Conservation (phyloP, 2,329 filamentous ascomycete genomes). For the Botrytis porri region DNA sequence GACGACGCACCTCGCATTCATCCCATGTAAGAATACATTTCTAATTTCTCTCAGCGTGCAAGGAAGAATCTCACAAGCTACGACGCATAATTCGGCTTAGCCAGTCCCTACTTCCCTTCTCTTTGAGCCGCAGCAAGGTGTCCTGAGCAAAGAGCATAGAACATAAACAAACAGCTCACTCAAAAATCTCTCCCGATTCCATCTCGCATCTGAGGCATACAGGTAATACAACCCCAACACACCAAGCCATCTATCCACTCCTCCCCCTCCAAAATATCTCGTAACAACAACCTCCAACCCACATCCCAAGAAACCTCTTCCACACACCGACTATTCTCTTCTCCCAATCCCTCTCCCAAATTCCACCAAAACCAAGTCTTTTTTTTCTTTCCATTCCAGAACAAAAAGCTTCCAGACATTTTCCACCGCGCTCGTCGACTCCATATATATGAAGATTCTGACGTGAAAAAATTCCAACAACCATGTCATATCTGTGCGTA, state of each 20-base stretch:
- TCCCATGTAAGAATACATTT: background rate
- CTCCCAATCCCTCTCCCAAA: background rate
- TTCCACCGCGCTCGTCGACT: background rate
- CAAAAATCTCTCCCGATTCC: background rate
- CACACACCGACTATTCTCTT: background rate
- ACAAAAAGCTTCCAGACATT: background rate
- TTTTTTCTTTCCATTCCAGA: too few species aligned
- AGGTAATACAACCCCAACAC: background rate
- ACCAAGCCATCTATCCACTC: background rate
- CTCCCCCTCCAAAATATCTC: background rate
- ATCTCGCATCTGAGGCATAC: background rate
- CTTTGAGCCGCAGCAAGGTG: background rate
- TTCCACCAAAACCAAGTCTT: background rate
- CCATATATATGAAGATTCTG: background rate
- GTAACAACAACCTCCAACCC: background rate
- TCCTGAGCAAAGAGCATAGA: background rate
- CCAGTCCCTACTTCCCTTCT: background rate
- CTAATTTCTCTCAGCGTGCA: background rate
- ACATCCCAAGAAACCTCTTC: background rate
- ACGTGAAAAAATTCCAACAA: background rate
- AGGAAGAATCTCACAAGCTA: background rate
- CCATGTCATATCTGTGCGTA: background rate
- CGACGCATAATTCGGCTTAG: background rate
- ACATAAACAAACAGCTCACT: background rate
- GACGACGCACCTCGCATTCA: background rate